Evolutionary conservation across 768 basidiomycete genomes (phyloP).

Genomic region (Boletus coccyginus): DNA sequence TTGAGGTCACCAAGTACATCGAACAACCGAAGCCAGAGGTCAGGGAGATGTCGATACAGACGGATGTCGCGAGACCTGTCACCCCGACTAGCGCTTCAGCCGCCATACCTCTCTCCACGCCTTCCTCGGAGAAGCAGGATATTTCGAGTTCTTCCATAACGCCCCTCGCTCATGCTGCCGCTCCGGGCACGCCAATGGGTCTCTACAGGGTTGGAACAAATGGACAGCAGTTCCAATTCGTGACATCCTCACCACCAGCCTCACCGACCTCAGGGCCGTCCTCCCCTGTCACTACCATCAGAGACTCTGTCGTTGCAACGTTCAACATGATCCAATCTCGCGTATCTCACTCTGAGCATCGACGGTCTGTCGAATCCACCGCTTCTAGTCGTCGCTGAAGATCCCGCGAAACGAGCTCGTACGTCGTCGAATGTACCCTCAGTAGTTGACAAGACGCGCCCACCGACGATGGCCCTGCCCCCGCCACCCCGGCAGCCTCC

Average conservation of each 20-base stretch:
- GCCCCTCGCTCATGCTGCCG: constrained; percentile 33
- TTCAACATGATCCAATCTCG: constrained; percentile 48
- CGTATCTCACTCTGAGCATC: constrained; percentile 54
- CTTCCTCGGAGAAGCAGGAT: constrained; percentile 21
- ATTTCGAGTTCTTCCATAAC: constrained; percentile 31
- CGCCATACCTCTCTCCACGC: constrained; percentile 24
- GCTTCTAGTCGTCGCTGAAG: constrained; percentile 52
- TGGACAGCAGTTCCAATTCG: constrained; percentile 63
- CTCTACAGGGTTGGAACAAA: constrained; percentile 56
- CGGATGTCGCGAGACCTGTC: constrained; percentile 48
- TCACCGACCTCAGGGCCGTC: constrained; percentile 27
- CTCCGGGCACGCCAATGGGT: constrained; percentile 33
- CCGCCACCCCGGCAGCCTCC: constrained; percentile 78
- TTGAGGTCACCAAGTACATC: constrained; percentile 20
- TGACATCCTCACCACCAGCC: constrained; percentile 45
- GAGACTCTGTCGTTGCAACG: constrained; percentile 48
- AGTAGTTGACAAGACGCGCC: constrained; percentile 71
- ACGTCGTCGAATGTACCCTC: constrained; percentile 56
- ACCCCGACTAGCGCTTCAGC: constrained; percentile 33
- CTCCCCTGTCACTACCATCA: constrained; percentile 40
- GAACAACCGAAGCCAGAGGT: constrained; percentile 58
- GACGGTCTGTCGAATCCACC: constrained; percentile 72
- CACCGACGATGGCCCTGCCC: constrained; percentile 81
- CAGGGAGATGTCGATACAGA: constrained; percentile 77
- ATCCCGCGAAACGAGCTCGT: constrained; percentile 51